Evolutionary conservation across 768 basidiomycete genomes (phyloP).

Genomic region (Tricholoma sp.): DNA sequence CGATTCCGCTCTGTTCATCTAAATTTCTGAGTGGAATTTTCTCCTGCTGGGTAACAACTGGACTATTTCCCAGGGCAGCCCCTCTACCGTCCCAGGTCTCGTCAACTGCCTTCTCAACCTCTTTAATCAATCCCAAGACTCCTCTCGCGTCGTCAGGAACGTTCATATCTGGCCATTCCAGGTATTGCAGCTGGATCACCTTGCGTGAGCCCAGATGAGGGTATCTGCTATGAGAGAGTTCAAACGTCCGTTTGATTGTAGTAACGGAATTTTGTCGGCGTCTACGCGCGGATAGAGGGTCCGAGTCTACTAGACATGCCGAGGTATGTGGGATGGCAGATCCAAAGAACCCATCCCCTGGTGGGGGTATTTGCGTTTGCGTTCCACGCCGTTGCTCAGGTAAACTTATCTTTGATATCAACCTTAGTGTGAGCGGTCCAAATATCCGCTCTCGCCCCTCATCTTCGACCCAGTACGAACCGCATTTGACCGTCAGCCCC

Average conservation of each 20-base stretch:
- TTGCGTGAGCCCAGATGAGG: constrained; percentile 57
- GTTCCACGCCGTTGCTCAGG: constrained; percentile 10
- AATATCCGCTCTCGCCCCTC: constrained; percentile 30
- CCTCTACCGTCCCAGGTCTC: constrained; percentile 25
- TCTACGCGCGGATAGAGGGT: neutral
- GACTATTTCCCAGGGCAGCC: constrained; percentile 12
- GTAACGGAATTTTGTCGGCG: constrained; percentile 5
- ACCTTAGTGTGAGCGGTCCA: constrained; percentile 64
- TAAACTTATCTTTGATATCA: constrained; percentile 30
- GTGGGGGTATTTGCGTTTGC: neutral
- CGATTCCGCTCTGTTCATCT: constrained; percentile 53
- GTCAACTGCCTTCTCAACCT: constrained; percentile 48
- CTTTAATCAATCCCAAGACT: constrained; percentile 66
- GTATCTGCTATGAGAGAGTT: constrained; percentile 57
- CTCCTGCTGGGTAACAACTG: neutral
- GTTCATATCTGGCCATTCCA: constrained; percentile 96
- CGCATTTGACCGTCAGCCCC: constrained; percentile 85
- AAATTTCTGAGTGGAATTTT: constrained; percentile 14
- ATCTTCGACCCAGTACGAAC: constrained; percentile 77
- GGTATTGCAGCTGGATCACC: constrained; percentile 85
- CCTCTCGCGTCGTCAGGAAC: constrained; percentile 82
- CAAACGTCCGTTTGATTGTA: constrained; percentile 60
- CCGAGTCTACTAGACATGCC: neutral
- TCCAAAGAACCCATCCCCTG: neutral
- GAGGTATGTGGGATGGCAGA: neutral